Percentiles rank a stretch among this genome's conserved stretches.
phyloP scores from a whole-genome alignment of 1,139 yeast species.

The Scheffersomyces quercinus region DNA sequence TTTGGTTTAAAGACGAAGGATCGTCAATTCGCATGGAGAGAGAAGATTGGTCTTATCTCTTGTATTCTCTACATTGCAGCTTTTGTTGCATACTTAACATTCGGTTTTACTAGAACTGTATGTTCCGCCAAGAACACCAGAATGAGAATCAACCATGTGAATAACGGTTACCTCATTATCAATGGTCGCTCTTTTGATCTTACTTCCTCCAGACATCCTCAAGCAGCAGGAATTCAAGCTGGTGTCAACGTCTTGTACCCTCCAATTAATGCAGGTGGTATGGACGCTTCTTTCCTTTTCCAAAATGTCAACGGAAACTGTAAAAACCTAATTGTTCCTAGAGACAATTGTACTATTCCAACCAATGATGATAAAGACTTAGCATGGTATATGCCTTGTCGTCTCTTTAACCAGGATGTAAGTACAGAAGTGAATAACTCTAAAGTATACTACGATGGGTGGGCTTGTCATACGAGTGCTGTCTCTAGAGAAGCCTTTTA shows the following conservation, averaged over 20 bases:
- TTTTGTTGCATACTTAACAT: conserved; percentile 80
- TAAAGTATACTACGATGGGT: conserved; percentile 67
- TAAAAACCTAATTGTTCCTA: conserved; percentile 75
- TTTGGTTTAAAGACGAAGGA: conserved; percentile 80
- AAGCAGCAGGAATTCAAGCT: conserved; percentile 70
- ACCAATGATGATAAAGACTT: conserved; percentile 56
- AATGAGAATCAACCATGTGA: conserved; percentile 59
- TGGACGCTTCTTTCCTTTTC: conserved; percentile 83
- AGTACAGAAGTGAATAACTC: conserved; percentile 64
- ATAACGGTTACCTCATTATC: conserved; percentile 63
- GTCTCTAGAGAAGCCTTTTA: conserved; percentile 71
- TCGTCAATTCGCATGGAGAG: conserved; percentile 96
- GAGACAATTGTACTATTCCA: conserved; percentile 71
- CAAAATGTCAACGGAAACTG: conserved; percentile 97
- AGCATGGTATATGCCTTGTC: conserved; percentile 98
- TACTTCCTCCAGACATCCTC: conserved; percentile 72
- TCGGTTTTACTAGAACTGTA: conserved; percentile 87
- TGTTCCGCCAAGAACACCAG: conserved; percentile 55
- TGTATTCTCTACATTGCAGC: conserved; percentile 75
- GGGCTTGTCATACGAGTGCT: conserved; percentile 86
- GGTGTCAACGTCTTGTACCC: conserved; percentile 77
- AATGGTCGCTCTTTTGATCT: conserved; percentile 82
- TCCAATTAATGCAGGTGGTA: conserved; percentile 85
- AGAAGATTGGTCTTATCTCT: conserved; percentile 81
- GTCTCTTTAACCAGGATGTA: conserved; percentile 68